Percentiles rank a stretch among this genome's conserved stretches.
Conservation (phyloP, 305 asterid species). For the Fraxinus paxiana region DNA sequence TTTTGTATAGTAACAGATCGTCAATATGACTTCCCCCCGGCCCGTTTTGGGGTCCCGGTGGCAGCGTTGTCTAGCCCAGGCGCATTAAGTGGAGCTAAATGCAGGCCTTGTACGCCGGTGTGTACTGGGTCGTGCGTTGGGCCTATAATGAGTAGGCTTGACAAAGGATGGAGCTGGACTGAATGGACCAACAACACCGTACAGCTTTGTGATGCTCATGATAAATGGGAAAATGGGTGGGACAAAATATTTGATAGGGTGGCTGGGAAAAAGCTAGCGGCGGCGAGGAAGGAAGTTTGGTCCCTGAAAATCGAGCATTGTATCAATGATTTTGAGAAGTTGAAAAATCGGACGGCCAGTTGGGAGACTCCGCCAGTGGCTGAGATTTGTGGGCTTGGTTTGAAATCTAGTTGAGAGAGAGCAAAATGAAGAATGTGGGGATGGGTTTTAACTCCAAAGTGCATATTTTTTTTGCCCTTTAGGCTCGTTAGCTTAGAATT, state of each 20-base stretch:
- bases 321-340: constrained; percentile 44
- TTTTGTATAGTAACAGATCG: constrained; percentile 83
- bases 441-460: not conserved
- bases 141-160: constrained; percentile 46
- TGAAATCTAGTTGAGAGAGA: constrained; percentile 28
- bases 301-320: constrained; percentile 48
- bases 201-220: constrained; percentile 68
- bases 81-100: constrained; percentile 75
- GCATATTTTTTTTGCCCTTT: not conserved
- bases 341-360: constrained; percentile 47
- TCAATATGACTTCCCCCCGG: constrained; percentile 53
- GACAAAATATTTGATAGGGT: constrained; percentile 47
- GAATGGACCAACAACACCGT: constrained; percentile 60
- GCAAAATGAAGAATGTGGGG: not conserved
- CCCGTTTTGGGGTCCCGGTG: constrained; percentile 64
- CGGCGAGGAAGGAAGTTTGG: constrained; percentile 42
- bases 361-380: constrained; percentile 61
- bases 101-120: constrained; percentile 70
- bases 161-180: constrained; percentile 78
- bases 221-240: constrained; percentile 75
- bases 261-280: constrained; percentile 50
- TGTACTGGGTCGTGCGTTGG: constrained; percentile 64
- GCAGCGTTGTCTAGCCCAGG: constrained; percentile 71
- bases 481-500: not conserved
- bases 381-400: constrained; percentile 57